Base-by-base conservation (phyloP, 805 yeast genomes). In the Kodamaea kaohsiungensis region DNA sequence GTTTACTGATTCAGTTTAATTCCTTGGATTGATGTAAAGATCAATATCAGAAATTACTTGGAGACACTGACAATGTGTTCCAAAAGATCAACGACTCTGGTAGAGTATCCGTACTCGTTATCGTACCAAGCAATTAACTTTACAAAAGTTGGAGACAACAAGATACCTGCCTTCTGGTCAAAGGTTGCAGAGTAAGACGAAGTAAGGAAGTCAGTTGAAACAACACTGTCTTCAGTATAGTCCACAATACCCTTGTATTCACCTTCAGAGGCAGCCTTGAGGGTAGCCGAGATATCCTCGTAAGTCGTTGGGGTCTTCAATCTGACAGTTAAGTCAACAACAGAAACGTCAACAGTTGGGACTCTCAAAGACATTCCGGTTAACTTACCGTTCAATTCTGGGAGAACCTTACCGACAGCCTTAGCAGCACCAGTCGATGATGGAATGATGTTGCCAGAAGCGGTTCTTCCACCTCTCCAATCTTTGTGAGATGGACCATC, bases 381-480 rank as follows among this genome's bases (percentile, higher is more conserved):
- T 76, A 91, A 87, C 82, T 89, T 90, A 71, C 97, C 97, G 79
- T 87, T 86, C 69, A 91, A 84, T 68, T 81, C 87, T 63, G 97
- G 97, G 68, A 91, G 87, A 67, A 91, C 96, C 85, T 89, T 89
- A 76, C 96, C 96, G 67, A 91, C 97, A 63, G 96, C 96, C 87
- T 91, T 91, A 70, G 97, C 97, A 68, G 97, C 97, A 86, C 97
- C 97, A 61, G 97, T 91, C 60, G 96, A 88, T 42, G 96, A 89
- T 71, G 97, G 97, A 65, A 91, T 91, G 76, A 91, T 89, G 88
- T 91, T 91, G 72, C 92, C 96, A 59, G 93, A 87, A 72, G 96
- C 96, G 66, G 96, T 88, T 82, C 97, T 88, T 76, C 97, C 97
- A 75, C 97, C 96, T 86, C 97, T 88, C 97, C 97, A 91, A 84